These are phyloP conservation scores for Reutealis trisperma DNA, from an alignment of 345 rosid genomes.

Conservation along the genomic window DNA sequence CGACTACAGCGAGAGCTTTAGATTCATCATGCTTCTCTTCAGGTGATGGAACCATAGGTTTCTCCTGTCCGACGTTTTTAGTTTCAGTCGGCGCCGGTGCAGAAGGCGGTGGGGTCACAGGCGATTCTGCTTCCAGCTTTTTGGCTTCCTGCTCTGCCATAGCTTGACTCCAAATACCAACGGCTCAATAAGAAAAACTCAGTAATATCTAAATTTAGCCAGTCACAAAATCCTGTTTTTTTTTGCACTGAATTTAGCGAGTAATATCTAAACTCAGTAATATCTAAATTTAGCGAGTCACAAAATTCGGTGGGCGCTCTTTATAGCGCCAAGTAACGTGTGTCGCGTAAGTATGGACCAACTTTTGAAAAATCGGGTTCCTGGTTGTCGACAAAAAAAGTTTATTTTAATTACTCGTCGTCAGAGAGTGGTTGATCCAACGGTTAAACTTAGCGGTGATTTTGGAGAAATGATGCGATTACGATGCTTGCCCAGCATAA, in stretches of 20 bases:
- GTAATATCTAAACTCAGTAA: background rate
- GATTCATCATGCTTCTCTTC: slow-evolving; percentile 45
- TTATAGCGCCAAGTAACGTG: slow-evolving; percentile 10
- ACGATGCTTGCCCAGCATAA: background rate
- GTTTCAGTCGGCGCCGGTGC: slow-evolving; percentile 21
- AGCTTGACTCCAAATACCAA: background rate
- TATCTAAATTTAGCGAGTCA: background rate
- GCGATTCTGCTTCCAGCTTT: slow-evolving; percentile 41
- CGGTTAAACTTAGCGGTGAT: slow-evolving; percentile 24
- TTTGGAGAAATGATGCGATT: background rate
- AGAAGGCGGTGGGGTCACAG: slow-evolving; percentile 25
- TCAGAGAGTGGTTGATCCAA: slow-evolving; percentile 20
- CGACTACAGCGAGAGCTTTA: slow-evolving; percentile 59
- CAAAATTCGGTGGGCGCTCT: background rate
- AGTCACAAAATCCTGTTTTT: too few relatives aligned
- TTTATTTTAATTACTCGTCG: slow-evolving; percentile 13
- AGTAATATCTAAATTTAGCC: background rate
- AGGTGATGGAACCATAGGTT: slow-evolving; percentile 25
- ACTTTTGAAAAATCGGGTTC: background rate
- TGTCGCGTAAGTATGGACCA: background rate
- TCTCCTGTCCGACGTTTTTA: slow-evolving; percentile 39
- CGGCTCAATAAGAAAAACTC: background rate
- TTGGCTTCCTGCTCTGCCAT: slow-evolving; percentile 62
- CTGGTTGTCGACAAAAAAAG: slow-evolving; percentile 19
- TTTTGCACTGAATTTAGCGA: too few relatives aligned